Evolutionary conservation across 73 alveolate species (phyloP), one percentile per base, ranked within the genome.

Genomic region (Effrenium voratum): DNA sequence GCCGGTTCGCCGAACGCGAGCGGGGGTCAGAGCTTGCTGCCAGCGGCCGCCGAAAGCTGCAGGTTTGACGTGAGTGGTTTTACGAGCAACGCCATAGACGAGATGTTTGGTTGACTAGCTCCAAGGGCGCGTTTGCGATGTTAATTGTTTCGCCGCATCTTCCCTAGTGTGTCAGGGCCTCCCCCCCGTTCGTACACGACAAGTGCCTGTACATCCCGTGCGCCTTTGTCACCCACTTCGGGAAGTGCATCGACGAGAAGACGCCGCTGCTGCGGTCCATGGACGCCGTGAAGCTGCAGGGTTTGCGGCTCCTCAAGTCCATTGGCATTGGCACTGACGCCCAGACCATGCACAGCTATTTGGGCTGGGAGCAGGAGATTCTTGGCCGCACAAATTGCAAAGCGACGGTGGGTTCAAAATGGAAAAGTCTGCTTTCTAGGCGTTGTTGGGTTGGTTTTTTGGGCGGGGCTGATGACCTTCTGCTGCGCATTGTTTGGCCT

Each of bases 231-330:
- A 83, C 93, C n/a, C 93, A 83, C 75, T 60, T 87, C 13, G 95
- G 95, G 26, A 41, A 40, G 72, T 60, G 95, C 85, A 88, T 88
- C 86, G 96, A 88, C 66, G 96, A 88, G 86, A 88, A 88, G 96
- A 88, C 96, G 40, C 96, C 96, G 2, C 28, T 88, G 86, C 28
- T 88, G 52, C 96, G 96, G 45, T 88, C 96, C 52, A 88, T 66
- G 83, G 96, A 88, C 66, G 96, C 96, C 1, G 93, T 83, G 77
- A 83, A 57, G 19, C 57, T n/a, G 55, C 36, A 34, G 13, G 93
- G 93, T 34, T 83, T 83, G 93, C 30, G 77, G 36, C 32, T 83
- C 77, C 30, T 83, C 77, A 83, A 83, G 55, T 75, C 93, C 93
- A 83, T 83, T 83, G 93, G 77, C 28, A 83, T 83, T 34, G 93